Conservation (phyloP, 2,329 filamentous ascomycete species). For the Trichothecium sympodiale region DNA sequence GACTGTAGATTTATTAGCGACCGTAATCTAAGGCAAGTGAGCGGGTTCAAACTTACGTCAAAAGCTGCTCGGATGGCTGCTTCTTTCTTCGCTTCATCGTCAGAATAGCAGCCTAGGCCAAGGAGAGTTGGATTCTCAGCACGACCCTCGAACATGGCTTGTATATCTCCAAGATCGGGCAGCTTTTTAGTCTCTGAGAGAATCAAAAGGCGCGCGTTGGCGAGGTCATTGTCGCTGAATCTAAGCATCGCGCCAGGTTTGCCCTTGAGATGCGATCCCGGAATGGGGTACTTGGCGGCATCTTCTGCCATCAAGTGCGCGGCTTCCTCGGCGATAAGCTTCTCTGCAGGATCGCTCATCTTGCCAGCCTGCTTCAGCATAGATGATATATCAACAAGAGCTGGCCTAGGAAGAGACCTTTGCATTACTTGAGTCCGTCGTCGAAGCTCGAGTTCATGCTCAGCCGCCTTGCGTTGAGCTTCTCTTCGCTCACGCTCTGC, state of each 20-base stretch:
- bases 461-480: conserved; percentile 59
- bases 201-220: conserved; percentile 67
- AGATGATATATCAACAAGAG: conserved; percentile 56
- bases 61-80: conserved; percentile 59
- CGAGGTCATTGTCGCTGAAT: conserved; percentile 61
- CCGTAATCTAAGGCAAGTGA: too few relatives aligned
- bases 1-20: conserved; percentile 29
- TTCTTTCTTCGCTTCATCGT: conserved; percentile 59
- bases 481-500: conserved; percentile 74
- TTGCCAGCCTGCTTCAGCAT: conserved; percentile 53
- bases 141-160: conserved; percentile 40
- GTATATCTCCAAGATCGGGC: conserved; percentile 38
- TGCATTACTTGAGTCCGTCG: conserved; percentile 90
- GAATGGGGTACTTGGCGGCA: conserved; percentile 61
- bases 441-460: conserved; percentile 66
- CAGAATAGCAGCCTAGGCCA: conserved; percentile 69
- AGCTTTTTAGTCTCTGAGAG: conserved; percentile 52
- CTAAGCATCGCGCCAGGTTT: conserved; percentile 46
- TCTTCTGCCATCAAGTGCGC: conserved; percentile 75
- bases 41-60: conserved; percentile 41
- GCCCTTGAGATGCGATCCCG: conserved; percentile 54
- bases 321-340: conserved; percentile 64
- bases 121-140: conserved; percentile 53
- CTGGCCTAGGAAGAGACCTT: conserved; percentile 66
- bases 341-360: conserved; percentile 52